Evolutionary conservation across 2,329 filamentous ascomycete species (phyloP).

Genomic region (Cordyceps fumosorosea): DNA sequence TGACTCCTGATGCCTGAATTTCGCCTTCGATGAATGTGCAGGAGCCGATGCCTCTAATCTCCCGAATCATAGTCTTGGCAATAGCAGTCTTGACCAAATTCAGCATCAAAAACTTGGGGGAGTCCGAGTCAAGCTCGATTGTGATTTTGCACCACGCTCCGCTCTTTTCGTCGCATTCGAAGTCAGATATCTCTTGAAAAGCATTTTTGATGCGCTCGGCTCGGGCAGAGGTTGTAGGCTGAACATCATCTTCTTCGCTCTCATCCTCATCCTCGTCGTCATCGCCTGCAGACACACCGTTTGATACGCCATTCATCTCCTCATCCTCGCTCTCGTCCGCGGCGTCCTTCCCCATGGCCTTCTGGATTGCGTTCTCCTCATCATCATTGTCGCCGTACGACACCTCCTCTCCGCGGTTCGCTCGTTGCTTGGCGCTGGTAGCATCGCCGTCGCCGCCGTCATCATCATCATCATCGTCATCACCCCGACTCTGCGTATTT

Average conservation of each 20-base stretch:
- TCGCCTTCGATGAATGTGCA: constrained; percentile 63
- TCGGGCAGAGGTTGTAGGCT: constrained; percentile 38
- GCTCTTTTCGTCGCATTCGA: constrained; percentile 68
- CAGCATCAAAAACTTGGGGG: constrained; percentile 89
- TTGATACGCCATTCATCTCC: constrained; percentile 23
- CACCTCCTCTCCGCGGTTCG: constrained; percentile 72
- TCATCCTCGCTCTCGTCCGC: constrained; percentile 51
- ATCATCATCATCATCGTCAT: constrained; percentile 52
- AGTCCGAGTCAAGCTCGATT: constrained; percentile 71
- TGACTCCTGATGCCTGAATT: constrained; percentile 78
- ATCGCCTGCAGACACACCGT: constrained; percentile 24
- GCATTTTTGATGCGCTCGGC: constrained; percentile 58
- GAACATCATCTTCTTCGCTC: constrained; percentile 31
- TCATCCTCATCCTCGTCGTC: constrained; percentile 26
- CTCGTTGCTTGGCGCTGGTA: constrained; percentile 64
- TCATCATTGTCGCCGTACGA: constrained; percentile 93
- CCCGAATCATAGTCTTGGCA: constrained; percentile 74
- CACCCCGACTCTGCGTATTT: constrained; percentile 16
- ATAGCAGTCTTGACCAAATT: constrained; percentile 79
- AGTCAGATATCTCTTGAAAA: constrained; percentile 62
- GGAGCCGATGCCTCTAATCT: constrained; percentile 68
- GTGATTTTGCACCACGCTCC: constrained; percentile 75
- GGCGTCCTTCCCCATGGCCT: constrained; percentile 50
- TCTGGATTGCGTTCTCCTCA: constrained; percentile 72
- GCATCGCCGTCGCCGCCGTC: constrained; percentile 75